These are phyloP conservation scores for Ogataea glucozyma DNA, from an alignment of 805 yeast species.

Conservation along the genomic window DNA sequence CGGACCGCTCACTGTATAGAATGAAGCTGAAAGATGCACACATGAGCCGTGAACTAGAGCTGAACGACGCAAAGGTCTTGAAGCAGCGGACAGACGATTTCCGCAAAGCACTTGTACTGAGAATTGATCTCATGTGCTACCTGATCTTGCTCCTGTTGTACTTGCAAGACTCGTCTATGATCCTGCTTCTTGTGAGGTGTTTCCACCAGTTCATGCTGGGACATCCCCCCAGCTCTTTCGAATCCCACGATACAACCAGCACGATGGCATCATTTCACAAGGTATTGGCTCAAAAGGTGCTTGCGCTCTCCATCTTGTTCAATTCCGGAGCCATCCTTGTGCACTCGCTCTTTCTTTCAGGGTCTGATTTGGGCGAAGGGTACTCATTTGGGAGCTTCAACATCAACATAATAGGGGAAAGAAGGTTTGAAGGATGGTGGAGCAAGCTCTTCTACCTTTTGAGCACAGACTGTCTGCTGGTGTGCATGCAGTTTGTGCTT, in stretches of 20 bases:
- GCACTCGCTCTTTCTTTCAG: conserved; percentile 39
- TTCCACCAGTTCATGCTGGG: conserved; percentile 40
- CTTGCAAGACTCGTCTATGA: conserved; percentile 42
- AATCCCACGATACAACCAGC: conserved; percentile 26
- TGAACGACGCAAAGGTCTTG: conserved; percentile 42
- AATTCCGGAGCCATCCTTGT: conserved; percentile 33
- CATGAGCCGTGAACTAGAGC: conserved; percentile 37
- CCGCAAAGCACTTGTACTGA: conserved; percentile 37
- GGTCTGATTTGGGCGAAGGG: conserved; percentile 23
- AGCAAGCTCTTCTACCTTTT: conserved; percentile 27
- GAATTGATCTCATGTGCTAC: conserved; percentile 39
- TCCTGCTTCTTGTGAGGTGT: conserved; percentile 36
- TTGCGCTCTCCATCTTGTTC: conserved; percentile 26
- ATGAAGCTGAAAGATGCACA: conserved; percentile 21
- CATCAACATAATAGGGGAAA: conserved; percentile 51
- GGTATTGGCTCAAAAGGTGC: conserved; percentile 33
- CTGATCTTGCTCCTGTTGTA: conserved; percentile 40
- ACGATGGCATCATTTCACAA: conserved; percentile 25
- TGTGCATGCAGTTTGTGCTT: conserved; percentile 33
- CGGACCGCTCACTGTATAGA: conserved; percentile 2
- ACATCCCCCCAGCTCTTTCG: conserved; percentile 42
- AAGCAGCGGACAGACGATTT: conserved; percentile 46
- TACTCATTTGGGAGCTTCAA: conserved; percentile 41
- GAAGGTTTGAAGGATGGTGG: conserved; percentile 29
- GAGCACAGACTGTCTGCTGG: conserved; percentile 34